Evolutionary conservation across 2,329 filamentous ascomycete genomes (phyloP).

Genomic region (Penicillium sclerotigenum): DNA sequence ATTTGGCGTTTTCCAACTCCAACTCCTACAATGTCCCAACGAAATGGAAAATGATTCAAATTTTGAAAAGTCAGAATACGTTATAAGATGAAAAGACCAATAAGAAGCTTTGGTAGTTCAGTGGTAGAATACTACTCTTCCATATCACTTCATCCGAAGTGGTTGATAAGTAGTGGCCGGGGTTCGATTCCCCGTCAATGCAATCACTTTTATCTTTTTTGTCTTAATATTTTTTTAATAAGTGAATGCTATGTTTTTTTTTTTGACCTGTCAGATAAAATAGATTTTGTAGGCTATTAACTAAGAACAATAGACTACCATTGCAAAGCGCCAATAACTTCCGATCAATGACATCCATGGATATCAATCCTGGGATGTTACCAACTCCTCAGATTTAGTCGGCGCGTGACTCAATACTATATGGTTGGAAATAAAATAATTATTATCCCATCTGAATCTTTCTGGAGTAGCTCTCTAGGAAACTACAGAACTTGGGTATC

Average conservation of each 20-base stretch:
- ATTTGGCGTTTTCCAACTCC: neutral
- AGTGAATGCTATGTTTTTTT: neutral
- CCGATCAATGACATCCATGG: neutral
- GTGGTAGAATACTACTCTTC: constrained; percentile 12
- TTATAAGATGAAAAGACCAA: neutral
- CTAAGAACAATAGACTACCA: no score
- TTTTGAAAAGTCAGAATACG: neutral
- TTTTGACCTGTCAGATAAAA: neutral
- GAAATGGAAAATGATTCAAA: neutral
- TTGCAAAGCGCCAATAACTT: no score
- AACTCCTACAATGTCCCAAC: neutral
- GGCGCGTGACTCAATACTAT: neutral
- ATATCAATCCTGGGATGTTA: neutral
- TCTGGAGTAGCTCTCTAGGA: no score
- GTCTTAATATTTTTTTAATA: no score
- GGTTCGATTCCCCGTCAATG: constrained; percentile 11
- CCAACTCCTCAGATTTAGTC: neutral
- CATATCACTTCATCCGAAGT: neutral
- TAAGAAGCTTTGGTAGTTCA: constrained; percentile 7
- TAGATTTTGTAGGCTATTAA: no score
- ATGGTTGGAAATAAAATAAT: neutral
- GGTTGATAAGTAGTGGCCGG: constrained; percentile 6
- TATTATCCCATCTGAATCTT: neutral
- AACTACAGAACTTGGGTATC: neutral
- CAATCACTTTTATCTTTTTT: neutral